Percentiles rank a stretch among this genome's conserved stretches.
These are phyloP conservation scores for Amaranthus cruentus DNA, from an alignment of 148 eudicot genomes.

Conservation along the genomic window DNA sequence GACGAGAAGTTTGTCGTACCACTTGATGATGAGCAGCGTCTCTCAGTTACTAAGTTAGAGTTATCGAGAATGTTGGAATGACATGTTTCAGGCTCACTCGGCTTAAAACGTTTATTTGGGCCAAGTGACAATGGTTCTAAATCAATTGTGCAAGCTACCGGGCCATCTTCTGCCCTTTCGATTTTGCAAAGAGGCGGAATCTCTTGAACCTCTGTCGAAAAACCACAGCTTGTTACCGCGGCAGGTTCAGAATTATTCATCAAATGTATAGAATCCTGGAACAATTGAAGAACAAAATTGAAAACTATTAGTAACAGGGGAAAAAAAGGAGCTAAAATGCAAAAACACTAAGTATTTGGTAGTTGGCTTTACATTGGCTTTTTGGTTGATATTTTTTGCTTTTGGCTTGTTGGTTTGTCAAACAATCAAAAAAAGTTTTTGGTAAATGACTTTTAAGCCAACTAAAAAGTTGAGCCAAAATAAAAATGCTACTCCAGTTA, in stretches of 20 bases:
- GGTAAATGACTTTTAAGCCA: no score
- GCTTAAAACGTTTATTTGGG: conserved; percentile 54
- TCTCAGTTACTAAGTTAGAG: conserved; percentile 65
- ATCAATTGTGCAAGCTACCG: conserved; percentile 26
- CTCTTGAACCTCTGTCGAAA: conserved; percentile 35
- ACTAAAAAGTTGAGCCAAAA: no score
- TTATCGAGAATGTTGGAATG: conserved; percentile 74
- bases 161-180: conserved; percentile 58
- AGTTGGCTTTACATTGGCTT: no score
- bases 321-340: no score
- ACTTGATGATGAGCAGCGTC: conserved; percentile 50
- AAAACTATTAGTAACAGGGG: not conserved
- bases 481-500: no score
- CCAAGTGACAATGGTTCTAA: conserved; percentile 53
- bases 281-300: not conserved
- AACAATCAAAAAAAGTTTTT: no score
- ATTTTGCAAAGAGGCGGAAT: conserved; percentile 61
- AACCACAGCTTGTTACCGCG: conserved; percentile 37
- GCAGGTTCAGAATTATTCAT: conserved; percentile 36
- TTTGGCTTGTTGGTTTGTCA: no score
- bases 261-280: conserved; percentile 47
- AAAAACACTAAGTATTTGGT: no score
- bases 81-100: conserved; percentile 50
- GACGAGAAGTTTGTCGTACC: conserved; percentile 35
- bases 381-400: no score